Conservation (phyloP, 495 filamentous ascomycete genomes). For the Talaromyces ruber region DNA sequence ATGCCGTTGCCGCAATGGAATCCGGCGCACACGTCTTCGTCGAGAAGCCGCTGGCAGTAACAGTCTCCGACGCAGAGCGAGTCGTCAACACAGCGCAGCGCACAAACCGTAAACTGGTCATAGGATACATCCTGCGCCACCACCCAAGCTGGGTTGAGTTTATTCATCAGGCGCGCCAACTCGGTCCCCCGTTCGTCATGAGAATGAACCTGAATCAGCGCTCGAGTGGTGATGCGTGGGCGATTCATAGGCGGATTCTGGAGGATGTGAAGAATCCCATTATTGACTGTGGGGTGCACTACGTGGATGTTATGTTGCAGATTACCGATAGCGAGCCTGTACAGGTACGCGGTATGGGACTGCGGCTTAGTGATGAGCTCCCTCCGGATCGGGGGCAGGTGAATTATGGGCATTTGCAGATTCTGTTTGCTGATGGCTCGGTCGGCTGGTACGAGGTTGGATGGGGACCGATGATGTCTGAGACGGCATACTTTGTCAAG, state of each 20-base stretch:
- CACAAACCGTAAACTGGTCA: slow-evolving; percentile 10
- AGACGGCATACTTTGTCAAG: slow-evolving; percentile 13
- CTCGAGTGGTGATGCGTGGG: slow-evolving; percentile 10
- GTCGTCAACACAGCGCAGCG: slow-evolving; percentile 6
- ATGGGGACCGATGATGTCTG: slow-evolving; percentile 13
- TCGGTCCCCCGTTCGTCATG: slow-evolving; percentile 11
- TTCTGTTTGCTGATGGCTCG: slow-evolving; percentile 11
- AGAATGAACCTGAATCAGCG: slow-evolving; percentile 12
- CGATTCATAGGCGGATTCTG: slow-evolving; percentile 8
- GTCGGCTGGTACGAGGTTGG: slow-evolving; percentile 12
- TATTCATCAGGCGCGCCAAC: slow-evolving; percentile 9
- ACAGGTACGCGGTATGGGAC: slow-evolving; percentile 12
- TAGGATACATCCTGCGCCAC: slow-evolving; percentile 11
- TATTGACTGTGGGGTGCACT: slow-evolving; percentile 11
- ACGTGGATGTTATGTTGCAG: slow-evolving; percentile 12
- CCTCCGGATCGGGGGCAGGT: slow-evolving; percentile 8
- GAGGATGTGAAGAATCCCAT: slow-evolving; percentile 11
- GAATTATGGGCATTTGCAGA: slow-evolving; percentile 12
- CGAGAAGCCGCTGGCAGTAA: slow-evolving; percentile 10
- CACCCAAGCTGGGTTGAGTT: slow-evolving; percentile 13
- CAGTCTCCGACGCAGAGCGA: slow-evolving; percentile 8
- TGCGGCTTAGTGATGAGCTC: slow-evolving; percentile 10
- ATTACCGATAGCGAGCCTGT: slow-evolving; percentile 11
- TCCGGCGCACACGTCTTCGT: slow-evolving; percentile 11
- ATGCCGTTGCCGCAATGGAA: slow-evolving; percentile 9